A percentile compares a stretch with the other conserved stretches of the same genome.
phyloP scores from a whole-genome alignment of 441 rosid genomes.

The Breynia disticha region DNA sequence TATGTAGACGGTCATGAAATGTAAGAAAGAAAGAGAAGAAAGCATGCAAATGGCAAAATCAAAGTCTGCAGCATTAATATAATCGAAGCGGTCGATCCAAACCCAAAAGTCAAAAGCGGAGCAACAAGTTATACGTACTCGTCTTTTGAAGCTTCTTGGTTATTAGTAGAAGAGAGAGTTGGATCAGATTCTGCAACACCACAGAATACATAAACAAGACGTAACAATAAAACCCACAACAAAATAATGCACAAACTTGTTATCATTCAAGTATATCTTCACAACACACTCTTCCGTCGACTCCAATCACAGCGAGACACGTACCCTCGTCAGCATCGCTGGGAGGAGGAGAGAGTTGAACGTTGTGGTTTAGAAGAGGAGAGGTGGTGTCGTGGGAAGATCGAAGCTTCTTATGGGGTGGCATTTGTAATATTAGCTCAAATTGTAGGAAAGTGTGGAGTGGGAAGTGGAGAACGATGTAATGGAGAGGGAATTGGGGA shows the following conservation, averaged over 20 bases:
- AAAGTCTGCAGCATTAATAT: slow-evolving; percentile 4
- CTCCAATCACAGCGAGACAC: background rate
- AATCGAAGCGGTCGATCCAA: slow-evolving; percentile 7
- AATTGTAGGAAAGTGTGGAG: no score
- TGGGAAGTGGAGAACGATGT: no score
- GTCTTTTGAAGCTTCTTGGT: slow-evolving; percentile 6
- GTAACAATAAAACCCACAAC: slow-evolving; percentile 7
- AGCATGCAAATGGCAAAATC: slow-evolving; percentile 17
- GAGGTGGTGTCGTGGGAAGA: slow-evolving; percentile 15
- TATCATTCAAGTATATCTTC: no score
- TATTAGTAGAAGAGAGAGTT: slow-evolving; percentile 25
- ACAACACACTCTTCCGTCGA: no score
- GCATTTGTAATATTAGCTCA: slow-evolving; percentile 35
- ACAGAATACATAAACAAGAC: background rate
- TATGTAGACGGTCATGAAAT: background rate
- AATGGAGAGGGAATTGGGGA: no score
- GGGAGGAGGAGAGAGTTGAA: slow-evolving; percentile 6
- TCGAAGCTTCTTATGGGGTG: slow-evolving; percentile 41
- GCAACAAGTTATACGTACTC: slow-evolving; percentile 12
- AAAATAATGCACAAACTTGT: slow-evolving; percentile 14
- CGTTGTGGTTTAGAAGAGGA: slow-evolving; percentile 6
- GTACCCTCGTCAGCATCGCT: slow-evolving; percentile 21
- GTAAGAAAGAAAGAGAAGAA: slow-evolving; percentile 6
- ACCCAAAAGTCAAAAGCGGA: background rate
- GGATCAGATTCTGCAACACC: slow-evolving; percentile 30